Evolutionary conservation across 768 basidiomycete species (phyloP).

Genomic region (Myochromella boudieri): DNA sequence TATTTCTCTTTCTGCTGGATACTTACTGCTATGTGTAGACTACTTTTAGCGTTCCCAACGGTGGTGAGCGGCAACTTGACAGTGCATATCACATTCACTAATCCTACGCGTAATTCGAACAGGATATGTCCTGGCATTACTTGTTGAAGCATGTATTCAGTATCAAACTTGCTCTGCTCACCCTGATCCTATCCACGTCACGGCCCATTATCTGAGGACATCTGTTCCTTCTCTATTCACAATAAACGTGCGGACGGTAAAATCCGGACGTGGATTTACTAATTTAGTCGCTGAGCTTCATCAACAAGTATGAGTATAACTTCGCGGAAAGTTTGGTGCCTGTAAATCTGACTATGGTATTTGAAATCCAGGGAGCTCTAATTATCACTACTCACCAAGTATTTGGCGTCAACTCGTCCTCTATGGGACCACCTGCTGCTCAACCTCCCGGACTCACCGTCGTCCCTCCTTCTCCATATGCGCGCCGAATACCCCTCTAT

Average conservation of each 20-base stretch:
- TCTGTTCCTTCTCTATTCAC: constrained; percentile 41
- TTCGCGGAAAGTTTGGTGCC: no score
- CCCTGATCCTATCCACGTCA: constrained; percentile 58
- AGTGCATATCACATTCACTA: neutral
- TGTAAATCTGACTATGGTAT: no score
- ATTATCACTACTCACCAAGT: constrained; percentile 55
- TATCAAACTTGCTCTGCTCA: constrained; percentile 44
- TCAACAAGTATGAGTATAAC: constrained; percentile 46
- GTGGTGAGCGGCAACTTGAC: constrained; percentile 35
- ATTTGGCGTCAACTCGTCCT: constrained; percentile 46
- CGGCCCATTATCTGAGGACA: constrained; percentile 55
- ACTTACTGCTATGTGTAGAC: constrained; percentile 6
- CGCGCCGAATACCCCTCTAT: constrained; percentile 57
- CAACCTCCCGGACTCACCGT: constrained; percentile 32
- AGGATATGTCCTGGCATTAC: constrained; percentile 61
- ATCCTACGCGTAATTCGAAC: neutral
- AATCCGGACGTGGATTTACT: constrained; percentile 50
- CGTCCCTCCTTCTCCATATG: constrained; percentile 54
- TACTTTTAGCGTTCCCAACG: constrained; percentile 46
- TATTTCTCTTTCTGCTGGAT: constrained; percentile 3
- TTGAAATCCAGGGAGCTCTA: constrained; percentile 36
- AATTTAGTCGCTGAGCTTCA: constrained; percentile 58
- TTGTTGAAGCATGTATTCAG: constrained; percentile 53
- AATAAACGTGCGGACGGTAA: constrained; percentile 47
- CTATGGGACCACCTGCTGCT: no score